Evolutionary conservation across 768 basidiomycete genomes (phyloP).

Genomic region (Suillus spraguei): DNA sequence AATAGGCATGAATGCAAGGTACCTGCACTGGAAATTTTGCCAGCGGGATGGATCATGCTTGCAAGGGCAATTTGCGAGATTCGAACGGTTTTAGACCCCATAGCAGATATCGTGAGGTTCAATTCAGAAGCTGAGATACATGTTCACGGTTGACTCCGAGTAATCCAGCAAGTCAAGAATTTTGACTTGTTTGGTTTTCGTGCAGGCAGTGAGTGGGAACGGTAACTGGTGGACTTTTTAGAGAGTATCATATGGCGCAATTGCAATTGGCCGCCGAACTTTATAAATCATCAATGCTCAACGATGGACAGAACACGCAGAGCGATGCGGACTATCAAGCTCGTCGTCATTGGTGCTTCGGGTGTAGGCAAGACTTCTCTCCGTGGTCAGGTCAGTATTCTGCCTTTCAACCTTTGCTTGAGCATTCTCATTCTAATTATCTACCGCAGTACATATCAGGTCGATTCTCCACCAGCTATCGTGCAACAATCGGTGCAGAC

Average conservation of each 20-base stretch:
- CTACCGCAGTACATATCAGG: conserved; percentile 69
- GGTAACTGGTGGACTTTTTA: not conserved
- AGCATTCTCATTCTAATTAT: not conserved
- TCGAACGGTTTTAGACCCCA: too few species aligned
- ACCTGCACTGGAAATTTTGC: too few species aligned
- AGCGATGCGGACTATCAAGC: conserved; percentile 72
- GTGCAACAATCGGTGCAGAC: conserved; percentile 89
- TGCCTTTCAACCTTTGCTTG: not conserved
- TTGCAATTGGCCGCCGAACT: not conserved
- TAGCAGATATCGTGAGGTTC: too few species aligned
- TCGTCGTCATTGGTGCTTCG: conserved; percentile 80
- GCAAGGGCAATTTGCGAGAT: too few species aligned
- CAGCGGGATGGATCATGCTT: too few species aligned
- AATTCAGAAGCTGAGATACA: too few species aligned
- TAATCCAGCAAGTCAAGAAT: too few species aligned
- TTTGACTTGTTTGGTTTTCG: conserved; percentile 23
- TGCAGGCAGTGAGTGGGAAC: not conserved
- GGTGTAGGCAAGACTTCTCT: conserved; percentile 87
- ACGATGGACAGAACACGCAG: conserved; percentile 6
- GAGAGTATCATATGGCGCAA: not conserved
- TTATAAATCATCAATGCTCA: conserved; percentile 1
- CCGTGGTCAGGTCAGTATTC: conserved; percentile 60
- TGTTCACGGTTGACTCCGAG: too few species aligned
- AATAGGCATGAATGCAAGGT: too few species aligned
- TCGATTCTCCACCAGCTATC: conserved; percentile 73